Percentiles rank a stretch among this genome's conserved stretches.
These are phyloP conservation scores for Trametes sp. DNA, from an alignment of 1,284 basidiomycete genomes.

Conservation along the genomic window DNA sequence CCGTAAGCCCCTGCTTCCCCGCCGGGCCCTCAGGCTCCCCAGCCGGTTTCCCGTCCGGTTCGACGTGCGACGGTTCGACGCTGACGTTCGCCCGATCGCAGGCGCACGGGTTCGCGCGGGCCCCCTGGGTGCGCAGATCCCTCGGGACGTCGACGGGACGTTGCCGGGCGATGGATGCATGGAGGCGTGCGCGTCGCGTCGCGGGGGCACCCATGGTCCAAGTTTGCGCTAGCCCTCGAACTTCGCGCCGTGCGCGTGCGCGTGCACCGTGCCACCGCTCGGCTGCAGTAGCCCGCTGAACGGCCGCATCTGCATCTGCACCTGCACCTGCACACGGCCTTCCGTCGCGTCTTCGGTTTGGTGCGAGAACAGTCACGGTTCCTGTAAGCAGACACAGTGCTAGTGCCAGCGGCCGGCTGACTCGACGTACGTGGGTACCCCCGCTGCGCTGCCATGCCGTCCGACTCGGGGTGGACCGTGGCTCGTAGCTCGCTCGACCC, in stretches of 20 bases:
- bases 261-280: too few species aligned
- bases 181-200: too few species aligned
- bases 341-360: too few species aligned
- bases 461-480: not conserved
- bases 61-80: not conserved
- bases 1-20: not conserved
- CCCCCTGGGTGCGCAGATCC: constrained; percentile 14
- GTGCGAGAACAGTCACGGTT: too few species aligned
- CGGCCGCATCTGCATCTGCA: too few species aligned
- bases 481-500: constrained; percentile 1
- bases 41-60: not conserved
- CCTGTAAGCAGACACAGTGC: too few species aligned
- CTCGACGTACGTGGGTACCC: not conserved
- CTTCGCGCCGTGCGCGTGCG: not conserved
- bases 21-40: not conserved
- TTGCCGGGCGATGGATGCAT: not conserved
- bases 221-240: not conserved
- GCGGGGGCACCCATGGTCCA: not conserved
- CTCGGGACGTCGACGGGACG: constrained; percentile 12
- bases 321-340: too few species aligned
- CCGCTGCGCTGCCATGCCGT: too few species aligned
- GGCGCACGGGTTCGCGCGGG: not conserved
- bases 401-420: too few species aligned
- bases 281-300: too few species aligned
- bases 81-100: constrained; percentile 3